phyloP scores from a whole-genome alignment of 495 filamentous ascomycete genomes.

The Neurospora terricola region DNA sequence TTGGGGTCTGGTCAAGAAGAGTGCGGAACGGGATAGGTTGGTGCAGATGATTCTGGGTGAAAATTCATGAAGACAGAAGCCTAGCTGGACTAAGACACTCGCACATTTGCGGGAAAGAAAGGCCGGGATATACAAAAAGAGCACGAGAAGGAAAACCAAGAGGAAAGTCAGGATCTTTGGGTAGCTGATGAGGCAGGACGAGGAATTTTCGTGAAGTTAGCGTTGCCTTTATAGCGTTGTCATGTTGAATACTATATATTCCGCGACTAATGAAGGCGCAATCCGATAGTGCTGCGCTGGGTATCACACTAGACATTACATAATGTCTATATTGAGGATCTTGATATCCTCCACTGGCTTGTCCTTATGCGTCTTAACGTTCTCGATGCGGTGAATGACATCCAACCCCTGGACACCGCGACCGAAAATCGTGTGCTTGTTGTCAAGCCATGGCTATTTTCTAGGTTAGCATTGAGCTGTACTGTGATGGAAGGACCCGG shows the following conservation, averaged over 20 bases:
- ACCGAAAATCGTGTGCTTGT: slow-evolving; percentile 94
- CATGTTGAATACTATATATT: neutral
- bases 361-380: slow-evolving; percentile 83
- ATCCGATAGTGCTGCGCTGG: neutral
- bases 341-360: slow-evolving; percentile 96
- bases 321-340: slow-evolving; percentile 74
- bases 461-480: slow-evolving; percentile 1
- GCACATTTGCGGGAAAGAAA: no score
- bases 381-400: slow-evolving; percentile 96
- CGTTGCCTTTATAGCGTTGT: neutral
- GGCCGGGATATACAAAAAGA: no score
- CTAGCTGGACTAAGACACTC: no score
- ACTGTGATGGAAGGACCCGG: neutral
- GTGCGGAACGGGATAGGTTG: slow-evolving; percentile 17
- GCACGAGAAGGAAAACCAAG: neutral
- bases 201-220: neutral
- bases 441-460: slow-evolving; percentile 75
- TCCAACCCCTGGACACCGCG: slow-evolving; percentile 82
- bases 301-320: slow-evolving; percentile 1
- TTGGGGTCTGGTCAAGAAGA: slow-evolving; percentile 19
- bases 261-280: neutral
- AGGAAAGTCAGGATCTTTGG: neutral
- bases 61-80: neutral
- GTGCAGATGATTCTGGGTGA: slow-evolving; percentile 13
- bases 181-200: neutral